phyloP scores from a whole-genome alignment of 2,329 filamentous ascomycete species.

The Diaporthe vexans region DNA sequence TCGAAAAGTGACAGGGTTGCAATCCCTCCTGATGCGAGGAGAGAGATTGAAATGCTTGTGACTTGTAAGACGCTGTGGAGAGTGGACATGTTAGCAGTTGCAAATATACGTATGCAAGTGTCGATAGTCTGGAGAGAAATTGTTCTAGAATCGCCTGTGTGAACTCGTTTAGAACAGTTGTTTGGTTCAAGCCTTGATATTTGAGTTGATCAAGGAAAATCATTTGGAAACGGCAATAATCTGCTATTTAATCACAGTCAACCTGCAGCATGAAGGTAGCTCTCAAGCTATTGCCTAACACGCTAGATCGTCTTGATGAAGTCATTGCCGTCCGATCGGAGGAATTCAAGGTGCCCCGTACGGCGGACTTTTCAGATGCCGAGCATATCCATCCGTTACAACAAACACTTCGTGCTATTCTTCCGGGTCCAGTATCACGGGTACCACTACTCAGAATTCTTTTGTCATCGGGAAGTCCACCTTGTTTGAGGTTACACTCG shows the following conservation, averaged over 20 bases:
- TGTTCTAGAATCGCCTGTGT: too few species aligned
- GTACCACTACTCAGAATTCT: background rate
- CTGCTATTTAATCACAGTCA: background rate
- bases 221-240: background rate
- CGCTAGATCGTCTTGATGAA: conserved; percentile 12
- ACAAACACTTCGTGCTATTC: background rate
- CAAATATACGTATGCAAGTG: too few species aligned
- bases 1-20: conserved; percentile 51
- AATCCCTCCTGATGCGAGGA: conserved; percentile 52
- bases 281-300: background rate
- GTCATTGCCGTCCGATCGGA: background rate
- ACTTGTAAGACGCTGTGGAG: conserved; percentile 42
- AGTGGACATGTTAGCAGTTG: conserved; percentile 6
- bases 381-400: conserved; percentile 10
- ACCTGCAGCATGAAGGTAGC: background rate
- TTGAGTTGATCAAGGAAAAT: background rate
- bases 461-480: background rate
- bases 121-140: too few species aligned
- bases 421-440: too few species aligned
- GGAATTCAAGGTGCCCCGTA: background rate
- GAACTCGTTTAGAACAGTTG: too few species aligned
- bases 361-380: background rate
- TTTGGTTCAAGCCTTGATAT: too few species aligned
- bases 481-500: background rate
- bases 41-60: conserved; percentile 49